Base-by-base conservation (phyloP, 768 basidiomycete genomes). In the Rhodocollybia butyracea region DNA sequence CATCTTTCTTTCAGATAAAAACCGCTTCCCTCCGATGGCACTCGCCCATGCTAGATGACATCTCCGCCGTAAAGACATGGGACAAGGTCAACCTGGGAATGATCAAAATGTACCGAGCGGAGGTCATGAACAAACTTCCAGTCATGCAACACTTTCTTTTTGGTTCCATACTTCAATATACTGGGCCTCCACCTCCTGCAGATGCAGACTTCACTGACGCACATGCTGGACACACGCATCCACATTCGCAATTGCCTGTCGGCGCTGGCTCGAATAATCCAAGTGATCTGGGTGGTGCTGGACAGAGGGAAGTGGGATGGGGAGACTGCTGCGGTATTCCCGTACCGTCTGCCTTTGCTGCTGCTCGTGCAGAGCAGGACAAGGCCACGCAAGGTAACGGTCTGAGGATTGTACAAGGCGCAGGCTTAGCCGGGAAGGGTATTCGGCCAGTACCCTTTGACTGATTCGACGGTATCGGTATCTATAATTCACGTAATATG, bases 41-140 rank as follows among this genome's bases (percentile, higher is more conserved):
- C 72, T 97, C 94, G 0, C 96, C 96, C 1, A 98, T 99, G 96
- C 82, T 99, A 6, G 93, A 98, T 68, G 96, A 98, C 65, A 98
- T 98, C 54, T 95, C 94, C 1, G 93, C 88, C 0, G 94, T 92
- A 3, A 93, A 90, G 70, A 87, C 90, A 10, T 98, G 96, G 96
- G 90, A 92, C 64, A 98, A 97, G 68, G 93, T 98, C 60, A 98
- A 98, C 68, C 71, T 78, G 5, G 96, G 96, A 3, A 97, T 99
- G 93, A 79, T 91, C 70, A 99, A 98, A 70, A 98, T 99, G 96
- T 98, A 95, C 73, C 78, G 79, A 41, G 95, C 93, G 34, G 95
- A 99, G 69, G 96, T 99, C 0, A 78, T 98, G 11, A 89, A 88
- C 56, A 98, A 98, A 64, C 85, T 98, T 2, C 96, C 97, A 1